A percentile compares a stretch with the other conserved stretches of the same genome.
Conservation (phyloP, 164 flowering plant species). For the Magnolia sinica region DNA sequence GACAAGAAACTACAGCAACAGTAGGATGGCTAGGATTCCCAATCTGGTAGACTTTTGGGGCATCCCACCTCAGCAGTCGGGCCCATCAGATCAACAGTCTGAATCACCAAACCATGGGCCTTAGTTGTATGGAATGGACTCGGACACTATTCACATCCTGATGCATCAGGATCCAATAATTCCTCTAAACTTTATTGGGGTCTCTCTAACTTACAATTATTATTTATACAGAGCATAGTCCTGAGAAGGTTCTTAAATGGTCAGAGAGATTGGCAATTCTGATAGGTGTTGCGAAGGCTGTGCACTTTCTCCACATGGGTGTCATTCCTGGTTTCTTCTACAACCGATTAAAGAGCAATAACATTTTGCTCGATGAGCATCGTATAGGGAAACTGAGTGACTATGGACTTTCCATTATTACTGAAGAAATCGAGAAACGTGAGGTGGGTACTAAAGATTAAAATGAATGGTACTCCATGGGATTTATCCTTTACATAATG, state of each 20-base stretch:
- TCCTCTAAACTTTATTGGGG: background rate
- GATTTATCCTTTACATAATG: background rate
- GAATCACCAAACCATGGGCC: no score
- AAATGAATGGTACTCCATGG: background rate
- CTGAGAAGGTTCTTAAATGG: conserved; percentile 72
- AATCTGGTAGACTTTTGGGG: no score
- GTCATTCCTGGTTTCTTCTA: conserved; percentile 71
- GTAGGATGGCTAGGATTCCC: no score
- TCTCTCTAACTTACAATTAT: background rate
- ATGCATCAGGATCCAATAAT: background rate
- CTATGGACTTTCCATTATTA: conserved; percentile 72
- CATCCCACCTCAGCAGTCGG: no score
- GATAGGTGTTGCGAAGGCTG: conserved; percentile 86
- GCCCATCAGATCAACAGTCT: no score
- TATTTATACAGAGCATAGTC: conserved; percentile 41
- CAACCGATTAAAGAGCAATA: conserved; percentile 63
- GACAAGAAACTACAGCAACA: no score
- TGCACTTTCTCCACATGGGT: conserved; percentile 84
- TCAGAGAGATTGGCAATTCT: conserved; percentile 73
- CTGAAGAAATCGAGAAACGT: conserved; percentile 56
- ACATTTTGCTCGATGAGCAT: conserved; percentile 82
- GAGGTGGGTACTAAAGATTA: conserved; percentile 40
- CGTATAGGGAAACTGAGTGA: conserved; percentile 77
- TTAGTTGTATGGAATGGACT: no score
- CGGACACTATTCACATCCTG: background rate